Evolutionary conservation across 2,329 filamentous ascomycete genomes (phyloP).

Genomic region (Arachnomyces sp.): DNA sequence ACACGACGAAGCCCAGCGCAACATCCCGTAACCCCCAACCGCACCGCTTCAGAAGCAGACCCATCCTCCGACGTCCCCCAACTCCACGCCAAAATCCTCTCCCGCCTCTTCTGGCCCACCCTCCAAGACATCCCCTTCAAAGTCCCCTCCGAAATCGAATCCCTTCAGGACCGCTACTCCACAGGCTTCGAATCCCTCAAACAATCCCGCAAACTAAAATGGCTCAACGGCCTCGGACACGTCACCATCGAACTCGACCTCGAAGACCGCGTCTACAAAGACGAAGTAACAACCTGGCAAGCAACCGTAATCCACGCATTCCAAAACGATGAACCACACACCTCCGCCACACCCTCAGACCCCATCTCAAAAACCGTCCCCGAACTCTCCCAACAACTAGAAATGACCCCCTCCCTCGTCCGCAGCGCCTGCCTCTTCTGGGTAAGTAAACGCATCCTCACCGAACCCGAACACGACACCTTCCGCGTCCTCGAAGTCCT

Average conservation of each 20-base stretch:
- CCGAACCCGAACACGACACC: constrained; percentile 39
- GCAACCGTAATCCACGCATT: constrained; percentile 84
- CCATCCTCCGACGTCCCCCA: constrained; percentile 26
- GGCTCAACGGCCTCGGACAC: constrained; percentile 74
- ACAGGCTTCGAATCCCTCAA: constrained; percentile 72
- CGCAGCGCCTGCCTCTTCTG: constrained; percentile 54
- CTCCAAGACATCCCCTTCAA: constrained; percentile 50
- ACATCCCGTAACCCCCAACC: constrained; percentile 15
- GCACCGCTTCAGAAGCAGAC: constrained; percentile 26
- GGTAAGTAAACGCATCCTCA: constrained; percentile 50
- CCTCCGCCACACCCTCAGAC: constrained; percentile 24
- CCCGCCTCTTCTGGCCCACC: constrained; percentile 86
- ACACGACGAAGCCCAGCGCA: constrained; percentile 18
- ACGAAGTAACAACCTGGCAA: constrained; percentile 73
- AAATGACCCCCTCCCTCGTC: constrained; percentile 51
- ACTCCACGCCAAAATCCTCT: constrained; percentile 77
- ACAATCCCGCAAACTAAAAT: constrained; percentile 74
- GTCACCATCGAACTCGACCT: constrained; percentile 75
- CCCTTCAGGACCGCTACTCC: constrained; percentile 63
- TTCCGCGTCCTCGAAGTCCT: constrained; percentile 52
- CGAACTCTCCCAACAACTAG: constrained; percentile 41
- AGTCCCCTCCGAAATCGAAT: constrained; percentile 36
- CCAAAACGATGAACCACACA: constrained; percentile 29
- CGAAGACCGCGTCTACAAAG: constrained; percentile 63
- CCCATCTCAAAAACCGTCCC: constrained; percentile 31